Evolutionary conservation across 192 early-diverging fungal species (phyloP).

Genomic region (Coemansia sp.): DNA sequence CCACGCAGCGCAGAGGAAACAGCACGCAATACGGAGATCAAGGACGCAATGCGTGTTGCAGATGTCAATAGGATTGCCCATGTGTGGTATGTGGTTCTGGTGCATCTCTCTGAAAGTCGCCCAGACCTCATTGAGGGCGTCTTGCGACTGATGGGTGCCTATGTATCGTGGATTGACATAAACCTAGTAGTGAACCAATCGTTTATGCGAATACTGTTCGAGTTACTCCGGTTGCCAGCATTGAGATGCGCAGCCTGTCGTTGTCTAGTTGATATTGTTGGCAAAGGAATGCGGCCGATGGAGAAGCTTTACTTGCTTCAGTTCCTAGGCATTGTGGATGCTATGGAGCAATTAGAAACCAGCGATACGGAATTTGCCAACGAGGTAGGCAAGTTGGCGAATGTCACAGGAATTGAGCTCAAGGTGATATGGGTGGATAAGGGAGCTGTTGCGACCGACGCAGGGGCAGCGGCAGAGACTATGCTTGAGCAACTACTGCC

Average conservation of each 20-base stretch:
- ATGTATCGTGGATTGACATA: conserved; percentile 97
- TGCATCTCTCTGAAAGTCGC: conserved; percentile 54
- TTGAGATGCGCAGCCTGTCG: conserved; percentile 75
- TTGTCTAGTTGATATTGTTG: conserved; percentile 82
- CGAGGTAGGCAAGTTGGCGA: conserved; percentile 41
- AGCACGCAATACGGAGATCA: conserved; percentile 76
- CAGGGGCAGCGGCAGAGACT: conserved; percentile 54
- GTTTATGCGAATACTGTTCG: conserved; percentile 75
- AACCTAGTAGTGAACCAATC: conserved; percentile 81
- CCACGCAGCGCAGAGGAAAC: conserved; percentile 65
- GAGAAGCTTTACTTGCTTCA: conserved; percentile 90
- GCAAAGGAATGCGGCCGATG: conserved; percentile 87
- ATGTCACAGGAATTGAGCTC: conserved; percentile 44
- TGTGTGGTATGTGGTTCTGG: conserved; percentile 75
- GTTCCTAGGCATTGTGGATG: conserved; percentile 53
- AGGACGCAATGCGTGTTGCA: conserved; percentile 85
- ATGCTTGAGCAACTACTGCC: conserved; percentile 77
- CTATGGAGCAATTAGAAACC: conserved; percentile 40
- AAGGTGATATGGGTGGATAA: conserved; percentile 43
- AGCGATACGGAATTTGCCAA: conserved; percentile 48
- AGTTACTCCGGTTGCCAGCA: conserved; percentile 59
- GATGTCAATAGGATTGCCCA: conserved; percentile 71
- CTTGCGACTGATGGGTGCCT: conserved; percentile 76
- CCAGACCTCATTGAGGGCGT: conserved; percentile 64
- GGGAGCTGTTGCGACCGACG: conserved; percentile 31